Percentiles rank a stretch among this genome's conserved stretches.
phyloP scores from a whole-genome alignment of 495 filamentous ascomycete species.

The Hyphodiscus hymeniophilus region DNA sequence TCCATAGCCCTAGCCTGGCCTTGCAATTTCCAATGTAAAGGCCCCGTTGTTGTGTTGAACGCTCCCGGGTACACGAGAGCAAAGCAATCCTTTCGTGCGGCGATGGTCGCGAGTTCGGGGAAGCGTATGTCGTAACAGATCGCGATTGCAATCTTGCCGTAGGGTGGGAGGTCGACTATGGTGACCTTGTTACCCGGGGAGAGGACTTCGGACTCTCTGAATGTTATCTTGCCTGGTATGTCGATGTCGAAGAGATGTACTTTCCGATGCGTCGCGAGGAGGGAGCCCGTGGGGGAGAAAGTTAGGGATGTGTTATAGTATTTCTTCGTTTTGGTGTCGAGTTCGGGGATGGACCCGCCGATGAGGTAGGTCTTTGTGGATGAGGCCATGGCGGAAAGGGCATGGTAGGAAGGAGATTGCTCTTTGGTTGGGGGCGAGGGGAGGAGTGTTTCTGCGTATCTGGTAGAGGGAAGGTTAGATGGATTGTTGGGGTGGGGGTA shows the following conservation, averaged over 20 bases:
- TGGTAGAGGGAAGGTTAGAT: no score
- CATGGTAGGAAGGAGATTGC: slow-evolving; percentile 75
- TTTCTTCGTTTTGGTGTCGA: slow-evolving; percentile 46
- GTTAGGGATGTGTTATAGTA: slow-evolving; percentile 89
- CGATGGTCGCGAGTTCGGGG: slow-evolving; percentile 87
- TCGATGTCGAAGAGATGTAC: slow-evolving; percentile 98
- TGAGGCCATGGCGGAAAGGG: slow-evolving; percentile 67
- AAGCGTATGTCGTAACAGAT: slow-evolving; percentile 99
- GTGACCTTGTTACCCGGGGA: slow-evolving; percentile 75
- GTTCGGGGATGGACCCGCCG: slow-evolving; percentile 89
- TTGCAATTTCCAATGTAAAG: slow-evolving; percentile 81
- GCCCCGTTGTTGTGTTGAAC: slow-evolving; percentile 90
- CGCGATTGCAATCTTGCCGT: slow-evolving; percentile 74
- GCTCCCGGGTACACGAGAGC: slow-evolving; percentile 86
- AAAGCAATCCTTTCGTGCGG: slow-evolving; percentile 75
- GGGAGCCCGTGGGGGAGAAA: slow-evolving; percentile 64
- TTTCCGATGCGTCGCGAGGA: slow-evolving; percentile 87
- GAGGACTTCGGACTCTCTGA: slow-evolving; percentile 84
- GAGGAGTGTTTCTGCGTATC: slow-evolving; percentile 79
- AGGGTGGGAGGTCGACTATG: slow-evolving; percentile 73
- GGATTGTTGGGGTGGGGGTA: no score
- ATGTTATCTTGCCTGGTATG: slow-evolving; percentile 89
- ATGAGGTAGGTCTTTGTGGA: slow-evolving; percentile 73
- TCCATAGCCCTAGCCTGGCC: slow-evolving; percentile 82
- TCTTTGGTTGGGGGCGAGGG: slow-evolving; percentile 64